Evolutionary conservation across 2,329 filamentous ascomycete genomes (phyloP), one percentile per base, ranked within the genome.

Genomic region (Chrysosporium queenslandicum): DNA sequence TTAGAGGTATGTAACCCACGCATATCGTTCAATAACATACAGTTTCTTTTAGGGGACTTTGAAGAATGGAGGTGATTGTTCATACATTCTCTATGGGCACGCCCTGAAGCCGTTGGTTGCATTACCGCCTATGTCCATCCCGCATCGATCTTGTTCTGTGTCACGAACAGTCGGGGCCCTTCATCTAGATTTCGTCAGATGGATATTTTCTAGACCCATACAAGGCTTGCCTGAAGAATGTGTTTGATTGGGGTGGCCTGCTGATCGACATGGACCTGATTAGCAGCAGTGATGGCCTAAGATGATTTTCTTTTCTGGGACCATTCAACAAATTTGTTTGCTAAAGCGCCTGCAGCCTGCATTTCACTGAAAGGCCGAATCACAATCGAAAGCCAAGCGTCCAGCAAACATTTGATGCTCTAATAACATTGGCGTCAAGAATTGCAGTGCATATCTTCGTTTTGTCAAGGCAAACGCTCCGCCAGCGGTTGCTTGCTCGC

Each of bases 341-440:
- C 50, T 52, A 3, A 5, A 52, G 32, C 37, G 20, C 36, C 42
- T 52, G 50, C 50, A 52, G 42, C 43, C 14, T 36, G 42, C 37
- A 30, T 29, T 32, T 8, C 27, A 21, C 39, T 18, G 12, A 14
- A 37, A 30, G 9, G 18, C 8, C 41, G 18, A 46, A 52, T 52
- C 41, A 46, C 40, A 39, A 18, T 25, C 18, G 32, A 42, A 20
- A 37, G 42, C 50, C 50, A 50, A 54, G 46, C 23, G 23, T 39
- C 16, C 4, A 54, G 52, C 52, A 54, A 54, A 54, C 52, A 50
- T 54, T 36, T 43, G 25, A 30, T 23, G 11, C 37, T 25, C 21
- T 34, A 23, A 21, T 43, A 23, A 37, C 12, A 40, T 40, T 4
- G 20, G 14, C 25, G 23, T 18, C 12, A 37, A 6, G 40, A 46